Evolutionary conservation across 371 early-diverging fungal genomes (phyloP), one percentile per base, ranked within the genome.

Genomic region (Mucor racemosus): DNA sequence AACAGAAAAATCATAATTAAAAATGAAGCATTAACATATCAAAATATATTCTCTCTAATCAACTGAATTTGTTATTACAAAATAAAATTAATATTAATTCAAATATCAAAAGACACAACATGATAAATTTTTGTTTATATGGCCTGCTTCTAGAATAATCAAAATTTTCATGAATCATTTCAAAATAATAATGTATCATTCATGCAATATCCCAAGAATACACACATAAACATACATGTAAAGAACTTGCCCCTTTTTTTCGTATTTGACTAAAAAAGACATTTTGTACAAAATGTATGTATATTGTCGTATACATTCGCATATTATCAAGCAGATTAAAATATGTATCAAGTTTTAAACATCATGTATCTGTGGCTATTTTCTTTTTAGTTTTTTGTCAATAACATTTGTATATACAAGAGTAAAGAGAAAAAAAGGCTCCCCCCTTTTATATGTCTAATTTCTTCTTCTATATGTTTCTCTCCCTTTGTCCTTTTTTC

Each of bases 171-270:
- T 50, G 48, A 39, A 19, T 39, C 15, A 54, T 19, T 54, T 39
- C 62, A 56, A 36, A 34, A 41, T 21, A 40, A 54, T 31, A 63
- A 63, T 26, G 53, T 53, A 54, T 31, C 13, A 40, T 17, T 55
- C 55, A 63, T 63, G 64, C 64, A 63, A 4, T 63, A 63, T 56
- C 64, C 64, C 55, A 63, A 63, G 41, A 63, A 63, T 55, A 63
- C 15, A 63, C 34, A 63, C 53, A 39, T 62, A 62, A 17, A 62
- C 10, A 58, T 38, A 55, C 35, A 15, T 35, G 35, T 21, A 38
- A 38, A 38, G 7, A 7, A 38, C 38, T 38, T 50, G 50, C n/a
- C 7, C 42, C 5, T 50, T 50, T 26, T 26, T 26, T 21, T 21
- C 10, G 11, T n/a, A 17, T 21, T 11, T 50, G 50, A 50, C 50